Conservation (phyloP, 2,329 filamentous ascomycete species). For the Fusarium nanum region DNA sequence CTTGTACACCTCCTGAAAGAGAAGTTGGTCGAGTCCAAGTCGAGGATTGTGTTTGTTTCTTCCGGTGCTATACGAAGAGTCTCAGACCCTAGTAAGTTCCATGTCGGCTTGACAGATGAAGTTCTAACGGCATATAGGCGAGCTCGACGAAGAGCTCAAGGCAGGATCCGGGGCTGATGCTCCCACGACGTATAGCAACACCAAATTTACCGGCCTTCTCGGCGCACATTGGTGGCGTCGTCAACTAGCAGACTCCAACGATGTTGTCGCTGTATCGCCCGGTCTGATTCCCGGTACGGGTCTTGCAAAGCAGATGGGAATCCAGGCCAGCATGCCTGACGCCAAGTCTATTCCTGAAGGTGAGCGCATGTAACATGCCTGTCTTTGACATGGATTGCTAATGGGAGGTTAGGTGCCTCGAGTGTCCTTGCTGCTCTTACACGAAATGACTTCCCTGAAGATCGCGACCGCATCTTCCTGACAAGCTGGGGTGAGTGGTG, state of each 20-base stretch:
- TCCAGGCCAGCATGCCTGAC: constrained; percentile 55
- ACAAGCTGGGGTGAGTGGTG: constrained; percentile 70
- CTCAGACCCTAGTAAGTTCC: constrained; percentile 51
- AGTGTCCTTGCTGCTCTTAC: constrained; percentile 60
- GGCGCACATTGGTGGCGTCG: constrained; percentile 68
- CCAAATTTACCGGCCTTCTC: constrained; percentile 64
- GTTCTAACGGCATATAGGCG: constrained; percentile 43
- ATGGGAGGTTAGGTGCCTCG: constrained; percentile 53
- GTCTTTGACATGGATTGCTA: constrained; percentile 4
- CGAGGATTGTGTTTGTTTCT: constrained; percentile 63
- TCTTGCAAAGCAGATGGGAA: constrained; percentile 50
- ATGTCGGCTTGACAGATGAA: accelerated
- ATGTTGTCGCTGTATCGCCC: constrained; percentile 65
- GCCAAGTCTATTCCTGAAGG: constrained; percentile 62
- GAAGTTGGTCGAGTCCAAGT: constrained; percentile 59
- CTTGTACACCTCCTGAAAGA: constrained; percentile 61
- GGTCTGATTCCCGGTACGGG: constrained; percentile 63
- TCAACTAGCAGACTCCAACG: constrained; percentile 57
- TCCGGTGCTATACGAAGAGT: constrained; percentile 60
- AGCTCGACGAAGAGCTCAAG: constrained; percentile 54
- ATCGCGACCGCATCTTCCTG: constrained; percentile 64
- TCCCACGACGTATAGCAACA: constrained; percentile 53
- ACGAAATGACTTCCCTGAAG: constrained; percentile 60
- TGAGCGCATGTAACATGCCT: constrained; percentile 38
- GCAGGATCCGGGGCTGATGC: constrained; percentile 52